Evolutionary conservation across 2,329 filamentous ascomycete genomes (phyloP).

Genomic region (Cladosporium austrohemisphaericum): DNA sequence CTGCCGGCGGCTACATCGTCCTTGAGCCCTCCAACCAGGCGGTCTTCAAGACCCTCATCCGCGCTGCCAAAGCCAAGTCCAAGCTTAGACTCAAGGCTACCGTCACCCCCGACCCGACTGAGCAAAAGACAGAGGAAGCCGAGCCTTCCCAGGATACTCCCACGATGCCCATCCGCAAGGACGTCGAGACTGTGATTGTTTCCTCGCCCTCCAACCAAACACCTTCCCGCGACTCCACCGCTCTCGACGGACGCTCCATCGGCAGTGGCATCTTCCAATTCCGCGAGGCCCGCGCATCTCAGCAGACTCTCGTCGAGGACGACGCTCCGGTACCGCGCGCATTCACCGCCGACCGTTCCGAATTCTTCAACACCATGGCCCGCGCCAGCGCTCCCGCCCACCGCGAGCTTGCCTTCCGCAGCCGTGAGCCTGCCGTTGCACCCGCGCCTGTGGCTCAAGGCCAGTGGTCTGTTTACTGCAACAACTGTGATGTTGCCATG

Average conservation of each 20-base stretch:
- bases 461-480: conserved; percentile 87
- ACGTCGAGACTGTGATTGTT: conserved; percentile 22
- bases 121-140: conserved; percentile 16
- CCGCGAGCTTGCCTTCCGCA: conserved; percentile 37
- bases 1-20: conserved; percentile 72
- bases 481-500: conserved; percentile 76
- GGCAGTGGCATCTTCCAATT: conserved; percentile 38
- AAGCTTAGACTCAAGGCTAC: conserved; percentile 76
- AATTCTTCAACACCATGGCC: conserved; percentile 23
- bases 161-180: conserved; percentile 15
- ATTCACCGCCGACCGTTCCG: conserved; percentile 31
- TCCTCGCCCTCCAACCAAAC: conserved; percentile 22
- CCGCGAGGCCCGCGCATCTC: conserved; percentile 32
- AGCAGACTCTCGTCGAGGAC: conserved; percentile 30
- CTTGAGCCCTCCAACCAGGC: conserved; percentile 73
- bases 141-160: conserved; percentile 10
- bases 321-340: conserved; percentile 42
- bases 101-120: conserved; percentile 24
- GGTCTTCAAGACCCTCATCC: conserved; percentile 94
- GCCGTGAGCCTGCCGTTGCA: conserved; percentile 36
- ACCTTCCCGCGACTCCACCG: conserved; percentile 24
- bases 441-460: conserved; percentile 17
- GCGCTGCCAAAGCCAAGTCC: conserved; percentile 94
- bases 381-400: conserved; percentile 26
- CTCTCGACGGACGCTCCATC: conserved; percentile 21